These are phyloP conservation scores for Gillenia trifoliata DNA, from an alignment of 306 rosid species.

Conservation along the genomic window DNA sequence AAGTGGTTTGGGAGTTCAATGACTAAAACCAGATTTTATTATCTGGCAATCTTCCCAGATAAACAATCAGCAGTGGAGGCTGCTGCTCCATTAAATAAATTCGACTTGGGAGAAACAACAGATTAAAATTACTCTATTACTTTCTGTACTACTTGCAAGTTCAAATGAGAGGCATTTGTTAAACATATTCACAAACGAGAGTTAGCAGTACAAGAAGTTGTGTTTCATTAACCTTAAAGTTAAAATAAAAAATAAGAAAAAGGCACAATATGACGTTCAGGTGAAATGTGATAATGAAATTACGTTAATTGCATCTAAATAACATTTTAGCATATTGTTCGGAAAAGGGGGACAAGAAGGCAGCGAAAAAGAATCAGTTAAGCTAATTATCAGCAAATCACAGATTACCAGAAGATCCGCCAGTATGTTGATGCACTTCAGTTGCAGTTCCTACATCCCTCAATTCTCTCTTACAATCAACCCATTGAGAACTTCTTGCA, in stretches of 20 bases:
- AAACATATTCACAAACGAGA: background rate
- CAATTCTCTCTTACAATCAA: constrained; percentile 27
- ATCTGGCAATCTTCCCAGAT: background rate
- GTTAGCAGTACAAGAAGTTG: background rate
- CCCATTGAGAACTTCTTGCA: constrained; percentile 13
- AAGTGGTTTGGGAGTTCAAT: background rate
- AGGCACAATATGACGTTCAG: background rate
- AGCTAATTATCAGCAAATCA: background rate
- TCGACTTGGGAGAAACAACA: background rate
- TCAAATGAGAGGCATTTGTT: background rate
- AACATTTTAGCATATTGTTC: background rate
- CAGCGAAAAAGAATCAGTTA: background rate
- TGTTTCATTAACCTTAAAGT: background rate
- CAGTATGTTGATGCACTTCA: background rate
- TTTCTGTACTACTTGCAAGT: background rate
- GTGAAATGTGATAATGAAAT: background rate
- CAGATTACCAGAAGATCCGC: constrained; percentile 19
- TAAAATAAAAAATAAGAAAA: background rate
- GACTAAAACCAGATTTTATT: background rate
- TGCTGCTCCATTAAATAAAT: background rate
- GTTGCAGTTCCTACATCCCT: background rate
- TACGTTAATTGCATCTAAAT: background rate
- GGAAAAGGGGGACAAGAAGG: background rate
- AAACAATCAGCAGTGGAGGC: background rate
- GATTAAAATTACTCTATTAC: background rate